Percentiles rank a stretch among this genome's conserved stretches.
Evolutionary conservation across 768 basidiomycete genomes (phyloP).

Genomic region (Auriscalpium microsporum): DNA sequence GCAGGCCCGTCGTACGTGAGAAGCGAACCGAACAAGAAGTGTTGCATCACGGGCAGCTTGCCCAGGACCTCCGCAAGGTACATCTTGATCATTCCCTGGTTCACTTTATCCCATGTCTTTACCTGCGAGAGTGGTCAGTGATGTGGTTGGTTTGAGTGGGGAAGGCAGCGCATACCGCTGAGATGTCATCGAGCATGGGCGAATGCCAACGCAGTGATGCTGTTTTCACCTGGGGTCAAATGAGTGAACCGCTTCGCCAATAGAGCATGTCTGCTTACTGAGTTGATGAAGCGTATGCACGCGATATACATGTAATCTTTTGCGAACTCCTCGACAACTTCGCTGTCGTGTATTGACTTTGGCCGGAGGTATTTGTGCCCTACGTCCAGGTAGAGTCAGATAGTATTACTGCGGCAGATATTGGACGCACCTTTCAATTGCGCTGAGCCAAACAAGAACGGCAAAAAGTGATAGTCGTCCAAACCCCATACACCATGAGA

Average conservation of each 20-base stretch:
- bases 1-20: conserved; percentile 58
- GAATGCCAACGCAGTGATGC: conserved; percentile 97
- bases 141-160: conserved; percentile 2
- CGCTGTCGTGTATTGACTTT: conserved; percentile 85
- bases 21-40: conserved; percentile 88
- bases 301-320: conserved; percentile 96
- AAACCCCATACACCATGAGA: conserved; percentile 98
- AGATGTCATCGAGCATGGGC: conserved; percentile 98
- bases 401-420: background rate
- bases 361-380: conserved; percentile 84
- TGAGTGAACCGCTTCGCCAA: background rate
- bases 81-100: conserved; percentile 96
- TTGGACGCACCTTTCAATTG: conserved; percentile 50
- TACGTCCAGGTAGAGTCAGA: background rate
- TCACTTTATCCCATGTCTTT: conserved; percentile 95
- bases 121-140: conserved; percentile 34
- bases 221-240: conserved; percentile 68
- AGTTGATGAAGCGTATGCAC: conserved; percentile 93
- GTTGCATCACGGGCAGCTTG: conserved; percentile 93
- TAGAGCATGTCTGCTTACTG: conserved; percentile 37
- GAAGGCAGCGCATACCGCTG: conserved; percentile 41
- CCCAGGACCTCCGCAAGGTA: conserved; percentile 90
- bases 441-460: conserved; percentile 80
- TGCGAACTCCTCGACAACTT: conserved; percentile 86
- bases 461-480: conserved; percentile 95